Evolutionary conservation across 192 early-diverging fungal species (phyloP).

Genomic region (Fimicolochytrium jonesii): DNA sequence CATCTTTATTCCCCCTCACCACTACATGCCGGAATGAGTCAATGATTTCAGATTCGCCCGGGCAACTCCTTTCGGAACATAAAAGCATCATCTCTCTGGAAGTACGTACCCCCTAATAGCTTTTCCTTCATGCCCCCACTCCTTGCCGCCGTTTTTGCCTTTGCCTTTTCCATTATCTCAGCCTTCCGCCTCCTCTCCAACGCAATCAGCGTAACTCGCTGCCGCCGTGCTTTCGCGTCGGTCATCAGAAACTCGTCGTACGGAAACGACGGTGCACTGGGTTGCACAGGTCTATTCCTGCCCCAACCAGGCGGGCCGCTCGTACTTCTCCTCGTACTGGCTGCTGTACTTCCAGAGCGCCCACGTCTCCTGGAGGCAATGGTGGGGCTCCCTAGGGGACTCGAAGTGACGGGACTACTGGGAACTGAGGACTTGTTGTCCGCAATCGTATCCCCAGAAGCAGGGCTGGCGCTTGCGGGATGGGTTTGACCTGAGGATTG

Average conservation of each 20-base stretch:
- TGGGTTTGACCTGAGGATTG: neutral
- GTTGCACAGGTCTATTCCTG: neutral
- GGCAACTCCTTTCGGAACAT: neutral
- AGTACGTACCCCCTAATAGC: neutral
- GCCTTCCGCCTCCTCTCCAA: slow-evolving; percentile 28
- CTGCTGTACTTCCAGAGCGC: neutral
- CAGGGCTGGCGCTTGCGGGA: no score
- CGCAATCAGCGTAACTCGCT: slow-evolving; percentile 33
- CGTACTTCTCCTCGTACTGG: neutral
- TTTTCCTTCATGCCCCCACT: slow-evolving; percentile 10
- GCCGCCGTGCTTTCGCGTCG: slow-evolving; percentile 31
- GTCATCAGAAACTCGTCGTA: slow-evolving; percentile 39
- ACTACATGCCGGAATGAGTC: neutral
- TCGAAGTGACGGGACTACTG: neutral
- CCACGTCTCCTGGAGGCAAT: no score
- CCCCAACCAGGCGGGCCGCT: slow-evolving; percentile 8
- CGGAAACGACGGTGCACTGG: neutral
- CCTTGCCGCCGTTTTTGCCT: slow-evolving; percentile 1
- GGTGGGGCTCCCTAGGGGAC: neutral
- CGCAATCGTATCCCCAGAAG: no score
- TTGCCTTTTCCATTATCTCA: slow-evolving; percentile 7
- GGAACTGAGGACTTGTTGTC: neutral
- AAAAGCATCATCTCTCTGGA: no score
- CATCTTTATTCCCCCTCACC: neutral
- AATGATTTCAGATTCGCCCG: neutral